Evolutionary conservation across 345 rosid species (phyloP).

Genomic region (Geranium brycei): DNA sequence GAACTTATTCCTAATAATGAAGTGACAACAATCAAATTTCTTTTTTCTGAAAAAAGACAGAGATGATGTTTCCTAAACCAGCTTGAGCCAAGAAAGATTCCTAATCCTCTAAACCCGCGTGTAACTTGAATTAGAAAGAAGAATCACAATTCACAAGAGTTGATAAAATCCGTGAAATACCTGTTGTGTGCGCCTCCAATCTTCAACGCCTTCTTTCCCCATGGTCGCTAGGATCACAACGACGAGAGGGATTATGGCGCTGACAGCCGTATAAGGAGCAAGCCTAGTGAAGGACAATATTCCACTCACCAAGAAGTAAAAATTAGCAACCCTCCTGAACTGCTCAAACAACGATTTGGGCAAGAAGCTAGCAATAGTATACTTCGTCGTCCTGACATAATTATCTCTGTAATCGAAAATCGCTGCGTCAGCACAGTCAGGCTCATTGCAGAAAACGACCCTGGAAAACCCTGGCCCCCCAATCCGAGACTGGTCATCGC

Average conservation of each 20-base stretch:
- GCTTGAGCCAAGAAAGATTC: neutral
- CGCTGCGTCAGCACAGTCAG: neutral
- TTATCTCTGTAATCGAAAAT: neutral
- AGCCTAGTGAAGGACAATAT: slow-evolving; percentile 2
- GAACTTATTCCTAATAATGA: too few relatives aligned
- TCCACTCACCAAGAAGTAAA: slow-evolving; percentile 7
- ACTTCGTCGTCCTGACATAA: slow-evolving; percentile 6
- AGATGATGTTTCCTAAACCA: neutral
- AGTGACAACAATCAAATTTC: neutral
- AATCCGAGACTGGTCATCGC: slow-evolving; percentile 3
- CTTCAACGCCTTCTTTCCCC: slow-evolving; percentile 9
- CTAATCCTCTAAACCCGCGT: too few relatives aligned
- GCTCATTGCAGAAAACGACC: slow-evolving; percentile 8
- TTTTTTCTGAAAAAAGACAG: neutral
- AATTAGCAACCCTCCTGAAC: slow-evolving; percentile 9
- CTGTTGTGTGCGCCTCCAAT: slow-evolving; percentile 10
- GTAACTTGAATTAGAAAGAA: neutral
- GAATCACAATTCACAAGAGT: neutral
- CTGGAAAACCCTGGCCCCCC: slow-evolving; percentile 10
- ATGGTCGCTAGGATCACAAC: slow-evolving; percentile 12
- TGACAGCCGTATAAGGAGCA: neutral
- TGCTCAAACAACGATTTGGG: slow-evolving; percentile 7
- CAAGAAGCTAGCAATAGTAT: slow-evolving; percentile 1
- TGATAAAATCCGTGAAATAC: neutral
- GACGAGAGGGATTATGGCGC: slow-evolving; percentile 9